A percentile compares a stretch with the other conserved stretches of the same genome.
Evolutionary conservation across 306 rosid species (phyloP).

Genomic region (Cicer bijugum): DNA sequence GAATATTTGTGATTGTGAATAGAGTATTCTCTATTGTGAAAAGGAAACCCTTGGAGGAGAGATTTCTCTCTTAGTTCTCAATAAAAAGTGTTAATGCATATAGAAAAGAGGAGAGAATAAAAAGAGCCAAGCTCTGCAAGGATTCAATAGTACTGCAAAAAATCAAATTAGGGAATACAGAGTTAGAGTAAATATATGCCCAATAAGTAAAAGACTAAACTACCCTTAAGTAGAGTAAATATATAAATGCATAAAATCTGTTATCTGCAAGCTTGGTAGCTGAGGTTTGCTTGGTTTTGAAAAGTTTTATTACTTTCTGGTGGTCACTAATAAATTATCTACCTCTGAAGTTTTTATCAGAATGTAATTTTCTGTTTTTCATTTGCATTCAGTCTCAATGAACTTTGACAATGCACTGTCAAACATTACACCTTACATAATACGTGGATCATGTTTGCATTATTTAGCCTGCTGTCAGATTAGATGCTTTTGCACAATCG

Average conservation of each 20-base stretch:
- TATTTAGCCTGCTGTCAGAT: not conserved
- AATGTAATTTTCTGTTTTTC: not conserved
- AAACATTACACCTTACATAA: not conserved
- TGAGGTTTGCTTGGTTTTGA: not conserved
- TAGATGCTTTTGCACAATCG: not conserved
- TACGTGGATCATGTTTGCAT: not conserved
- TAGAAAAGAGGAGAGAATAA: too few relatives aligned
- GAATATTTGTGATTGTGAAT: too few relatives aligned
- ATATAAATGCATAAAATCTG: not conserved
- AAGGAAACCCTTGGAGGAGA: too few relatives aligned
- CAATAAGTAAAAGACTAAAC: not conserved
- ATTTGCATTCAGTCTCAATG: conserved; percentile 15
- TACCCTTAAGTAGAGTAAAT: not conserved
- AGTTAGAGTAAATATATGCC: not conserved
- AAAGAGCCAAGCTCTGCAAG: too few relatives aligned
- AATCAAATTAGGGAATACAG: not conserved
- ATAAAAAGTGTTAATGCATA: too few relatives aligned
- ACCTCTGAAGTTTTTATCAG: conserved; percentile 5
- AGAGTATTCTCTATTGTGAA: too few relatives aligned
- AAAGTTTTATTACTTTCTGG: not conserved
- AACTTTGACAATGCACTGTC: not conserved
- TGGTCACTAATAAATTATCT: not conserved
- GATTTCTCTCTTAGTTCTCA: too few relatives aligned
- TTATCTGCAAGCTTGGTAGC: conserved; percentile 1
- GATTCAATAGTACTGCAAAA: too few relatives aligned